phyloP scores from a whole-genome alignment of 2,329 filamentous ascomycete species.

The Paraphaeosphaeria sporulosa region DNA sequence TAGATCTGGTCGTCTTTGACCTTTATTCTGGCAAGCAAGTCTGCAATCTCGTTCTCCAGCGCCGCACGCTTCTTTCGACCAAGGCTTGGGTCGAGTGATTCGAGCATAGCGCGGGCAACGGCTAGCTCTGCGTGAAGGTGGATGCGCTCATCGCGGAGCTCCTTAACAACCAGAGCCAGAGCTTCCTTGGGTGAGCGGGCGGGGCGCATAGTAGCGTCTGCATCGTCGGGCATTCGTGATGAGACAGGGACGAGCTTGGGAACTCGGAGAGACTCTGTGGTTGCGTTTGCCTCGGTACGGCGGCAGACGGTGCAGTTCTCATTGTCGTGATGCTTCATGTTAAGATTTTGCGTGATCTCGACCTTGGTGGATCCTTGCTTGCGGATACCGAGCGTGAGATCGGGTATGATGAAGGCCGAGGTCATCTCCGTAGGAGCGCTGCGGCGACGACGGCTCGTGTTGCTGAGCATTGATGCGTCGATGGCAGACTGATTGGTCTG shows the following conservation, averaged over 20 bases:
- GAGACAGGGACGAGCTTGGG: conserved; percentile 61
- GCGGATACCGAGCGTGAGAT: conserved; percentile 61
- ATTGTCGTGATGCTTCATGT: conserved; percentile 57
- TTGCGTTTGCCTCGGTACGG: conserved; percentile 48
- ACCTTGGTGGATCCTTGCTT: conserved; percentile 32
- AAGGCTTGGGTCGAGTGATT: conserved; percentile 66
- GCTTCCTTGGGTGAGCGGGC: conserved; percentile 74
- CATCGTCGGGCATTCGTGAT: conserved; percentile 59
- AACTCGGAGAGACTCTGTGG: conserved; percentile 47
- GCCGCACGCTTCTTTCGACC: conserved; percentile 70
- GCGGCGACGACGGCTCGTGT: conserved; percentile 59
- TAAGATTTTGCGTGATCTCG: conserved; percentile 27
- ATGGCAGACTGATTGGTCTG: conserved; percentile 39
- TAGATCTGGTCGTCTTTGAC: conserved; percentile 83
- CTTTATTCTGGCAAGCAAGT: conserved; percentile 69
- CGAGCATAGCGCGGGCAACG: conserved; percentile 65
- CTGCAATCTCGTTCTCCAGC: conserved; percentile 68
- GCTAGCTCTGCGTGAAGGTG: conserved; percentile 77
- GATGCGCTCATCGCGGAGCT: conserved; percentile 78
- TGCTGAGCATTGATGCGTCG: conserved; percentile 56
- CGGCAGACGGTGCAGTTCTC: conserved; percentile 66
- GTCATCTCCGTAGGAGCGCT: conserved; percentile 64
- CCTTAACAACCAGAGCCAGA: conserved; percentile 83
- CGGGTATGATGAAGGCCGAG: conserved; percentile 69
- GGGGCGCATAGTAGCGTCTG: conserved; percentile 67